Percentiles rank a stretch among this genome's conserved stretches.
phyloP scores from a whole-genome alignment of 129 eudicot species.

The Artemisia tridentata region DNA sequence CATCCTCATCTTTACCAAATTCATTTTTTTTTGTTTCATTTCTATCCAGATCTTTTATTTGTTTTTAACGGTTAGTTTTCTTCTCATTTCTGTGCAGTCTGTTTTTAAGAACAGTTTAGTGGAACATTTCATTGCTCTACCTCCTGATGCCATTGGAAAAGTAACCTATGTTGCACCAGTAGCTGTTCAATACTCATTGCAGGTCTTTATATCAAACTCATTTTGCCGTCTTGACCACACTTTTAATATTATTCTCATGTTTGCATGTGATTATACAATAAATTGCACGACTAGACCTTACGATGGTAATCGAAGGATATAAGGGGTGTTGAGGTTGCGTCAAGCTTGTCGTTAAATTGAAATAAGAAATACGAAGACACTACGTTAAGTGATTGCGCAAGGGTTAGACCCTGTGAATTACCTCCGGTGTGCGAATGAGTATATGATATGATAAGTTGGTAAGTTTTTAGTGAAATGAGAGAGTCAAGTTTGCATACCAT shows the following conservation, averaged over 20 bases:
- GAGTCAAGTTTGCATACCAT: too few relatives aligned
- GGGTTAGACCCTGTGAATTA: too few relatives aligned
- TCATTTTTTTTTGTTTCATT: neutral
- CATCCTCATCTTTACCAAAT: constrained; percentile 6
- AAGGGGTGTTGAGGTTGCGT: too few relatives aligned
- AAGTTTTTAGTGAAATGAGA: too few relatives aligned
- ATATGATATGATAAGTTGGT: too few relatives aligned
- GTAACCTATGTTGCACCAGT: constrained; percentile 88
- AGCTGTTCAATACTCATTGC: constrained; percentile 81
- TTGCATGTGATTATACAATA: too few relatives aligned
- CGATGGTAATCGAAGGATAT: too few relatives aligned
- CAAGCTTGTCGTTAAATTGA: too few relatives aligned
- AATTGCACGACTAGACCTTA: too few relatives aligned
- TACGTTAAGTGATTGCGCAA: too few relatives aligned
- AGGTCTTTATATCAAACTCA: constrained; percentile 41
- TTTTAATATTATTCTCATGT: neutral
- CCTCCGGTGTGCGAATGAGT: too few relatives aligned
- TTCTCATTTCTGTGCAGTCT: constrained; percentile 45
- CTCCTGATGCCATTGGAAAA: constrained; percentile 99
- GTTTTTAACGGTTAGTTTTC: neutral
- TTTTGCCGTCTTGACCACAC: neutral
- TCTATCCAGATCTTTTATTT: neutral
- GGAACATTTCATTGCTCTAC: constrained; percentile 83
- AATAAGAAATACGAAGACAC: too few relatives aligned
- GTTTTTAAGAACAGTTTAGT: constrained; percentile 85